Percentiles rank a stretch among this genome's conserved stretches.
Conservation (phyloP, 2,329 filamentous ascomycete species). For the Colletotrichum eremochloae region DNA sequence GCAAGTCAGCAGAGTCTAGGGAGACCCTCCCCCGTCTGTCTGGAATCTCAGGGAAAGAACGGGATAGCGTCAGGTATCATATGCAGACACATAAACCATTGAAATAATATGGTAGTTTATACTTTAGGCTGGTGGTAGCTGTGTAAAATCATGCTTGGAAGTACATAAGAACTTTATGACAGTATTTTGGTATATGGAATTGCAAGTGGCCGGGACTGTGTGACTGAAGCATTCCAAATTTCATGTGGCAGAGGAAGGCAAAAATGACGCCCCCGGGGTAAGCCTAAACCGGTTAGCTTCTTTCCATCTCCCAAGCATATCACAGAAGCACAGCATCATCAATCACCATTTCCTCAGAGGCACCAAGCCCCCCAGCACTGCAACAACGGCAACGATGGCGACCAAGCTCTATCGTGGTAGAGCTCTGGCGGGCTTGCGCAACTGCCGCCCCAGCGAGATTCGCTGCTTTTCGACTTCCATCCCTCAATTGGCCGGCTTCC, state of each 20-base stretch:
- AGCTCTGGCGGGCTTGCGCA: conserved; percentile 57
- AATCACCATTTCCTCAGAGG: conserved; percentile 41
- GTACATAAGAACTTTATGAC: background rate
- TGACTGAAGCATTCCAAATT: background rate
- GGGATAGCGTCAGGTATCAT: background rate
- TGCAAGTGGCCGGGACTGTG: background rate
- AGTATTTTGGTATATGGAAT: background rate
- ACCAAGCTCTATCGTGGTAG: conserved; percentile 70
- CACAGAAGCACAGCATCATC: conserved; percentile 40
- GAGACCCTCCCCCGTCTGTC: conserved; percentile 19
- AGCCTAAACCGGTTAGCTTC: conserved; percentile 34
- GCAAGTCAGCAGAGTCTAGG: conserved; percentile 36
- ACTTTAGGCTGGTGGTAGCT: too few relatives aligned
- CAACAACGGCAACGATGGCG: conserved; percentile 64
- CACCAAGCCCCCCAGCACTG: conserved; percentile 41
- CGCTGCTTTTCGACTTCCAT: conserved; percentile 44
- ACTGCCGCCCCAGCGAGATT: conserved; percentile 40
- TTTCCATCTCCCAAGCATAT: conserved; percentile 36
- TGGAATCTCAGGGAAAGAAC: background rate
- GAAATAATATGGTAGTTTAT: background rate
- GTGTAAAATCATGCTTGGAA: background rate
- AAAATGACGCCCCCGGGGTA: conserved; percentile 3
- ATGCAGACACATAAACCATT: background rate
- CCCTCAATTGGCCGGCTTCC: conserved; percentile 43
- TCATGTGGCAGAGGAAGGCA: background rate